Evolutionary conservation across 805 yeast species (phyloP), one percentile per base, ranked within the genome.

Genomic region (Kazachstania kunashirensis): DNA sequence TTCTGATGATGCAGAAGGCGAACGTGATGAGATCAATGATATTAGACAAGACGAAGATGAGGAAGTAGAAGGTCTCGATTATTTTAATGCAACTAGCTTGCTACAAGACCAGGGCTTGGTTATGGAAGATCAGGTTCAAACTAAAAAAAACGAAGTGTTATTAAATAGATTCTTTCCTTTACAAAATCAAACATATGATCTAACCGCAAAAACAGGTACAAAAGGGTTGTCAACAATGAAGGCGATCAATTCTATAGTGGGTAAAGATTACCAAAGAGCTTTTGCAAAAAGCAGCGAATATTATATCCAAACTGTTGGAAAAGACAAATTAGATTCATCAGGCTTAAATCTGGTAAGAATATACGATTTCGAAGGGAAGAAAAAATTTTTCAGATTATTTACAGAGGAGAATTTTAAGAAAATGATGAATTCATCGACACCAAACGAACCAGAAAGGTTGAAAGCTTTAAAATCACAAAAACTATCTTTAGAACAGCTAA

Each of bases 331-430:
- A 52, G 39, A 39, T 52, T 38, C 40, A 52, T 31, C 61, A 53
- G 37, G 61, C 52, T 40, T 55, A 56, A 39, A 62, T 2, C 61
- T 84, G 10, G 67, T 79, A 0, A 67, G 81, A 43, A 77, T 78
- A 13, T 73, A 75, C 41, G 94, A 83, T 50, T 76, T 75, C 45
- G 77, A 75, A 41, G 94, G 94, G 0, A 76, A 85, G 44, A 66
- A 70, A 40, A 80, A 83, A 49, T 82, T 75, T 46, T 83, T 73
- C 55, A 65, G 94, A 28, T 77, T 81, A 46, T 66, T 77, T 42
- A 65, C 77, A 0, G 66, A 67, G 31, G 51, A 58, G 4, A 59
- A 65, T 30, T 69, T 65, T 38, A 39, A 59, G 13, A 50, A 46
- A 15, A 52, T 62, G 12, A 53, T 62, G 0, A 58, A 58, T 16